A percentile compares a stretch with the other conserved stretches of the same genome.
These are phyloP conservation scores for Lachnum nothofagi DNA, from an alignment of 2,329 filamentous ascomycete species.

Conservation along the genomic window DNA sequence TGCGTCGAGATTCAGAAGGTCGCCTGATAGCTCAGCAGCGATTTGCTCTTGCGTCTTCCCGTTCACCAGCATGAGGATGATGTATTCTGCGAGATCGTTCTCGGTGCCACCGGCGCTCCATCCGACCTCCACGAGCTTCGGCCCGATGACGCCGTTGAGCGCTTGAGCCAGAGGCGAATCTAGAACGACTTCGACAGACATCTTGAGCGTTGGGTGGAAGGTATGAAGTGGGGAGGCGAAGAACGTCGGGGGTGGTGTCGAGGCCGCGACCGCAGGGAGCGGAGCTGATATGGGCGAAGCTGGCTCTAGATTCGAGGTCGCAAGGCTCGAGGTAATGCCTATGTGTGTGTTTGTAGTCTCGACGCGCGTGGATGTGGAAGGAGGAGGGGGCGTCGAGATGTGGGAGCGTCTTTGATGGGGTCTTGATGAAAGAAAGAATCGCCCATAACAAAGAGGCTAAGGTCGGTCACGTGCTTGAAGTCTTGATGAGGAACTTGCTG, in stretches of 20 bases:
- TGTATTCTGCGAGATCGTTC: conserved; percentile 78
- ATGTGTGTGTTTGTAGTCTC: neutral
- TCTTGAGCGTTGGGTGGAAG: conserved; percentile 39
- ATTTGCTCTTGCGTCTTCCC: conserved; percentile 90
- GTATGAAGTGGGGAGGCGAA: conserved; percentile 10
- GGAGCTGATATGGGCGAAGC: neutral
- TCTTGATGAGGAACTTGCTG: too few species aligned
- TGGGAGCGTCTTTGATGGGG: neutral
- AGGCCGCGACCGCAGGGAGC: conserved; percentile 2
- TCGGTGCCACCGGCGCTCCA: conserved; percentile 77
- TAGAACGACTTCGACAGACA: conserved; percentile 72
- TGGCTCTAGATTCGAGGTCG: neutral
- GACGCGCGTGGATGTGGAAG: conserved; percentile 4
- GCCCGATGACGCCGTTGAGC: conserved; percentile 75
- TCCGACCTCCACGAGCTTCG: conserved; percentile 86
- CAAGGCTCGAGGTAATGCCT: neutral
- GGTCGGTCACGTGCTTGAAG: too few species aligned
- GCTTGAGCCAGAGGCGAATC: conserved; percentile 81
- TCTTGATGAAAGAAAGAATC: too few species aligned
- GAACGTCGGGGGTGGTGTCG: conserved; percentile 5
- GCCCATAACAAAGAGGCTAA: too few species aligned
- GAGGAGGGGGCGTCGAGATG: neutral
- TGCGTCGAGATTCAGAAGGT: conserved; percentile 74
- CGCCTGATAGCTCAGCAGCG: conserved; percentile 77
- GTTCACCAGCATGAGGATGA: conserved; percentile 94